These are phyloP conservation scores for grape (Vitis vinifera) DNA, from an alignment of 164 flowering plant species.

Conservation along the genomic window ASM3070453v1 NC_081811.1:23814501-23815000, in stretches of 20 bases:
- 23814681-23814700: not conserved
- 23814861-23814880: too few relatives aligned
- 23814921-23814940: too few relatives aligned
- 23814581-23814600: slow-evolving; percentile 52
- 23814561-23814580: not conserved
- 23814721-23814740: too few relatives aligned
- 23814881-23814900: too few relatives aligned
- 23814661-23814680: slow-evolving; percentile 7
- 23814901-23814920: too few relatives aligned
- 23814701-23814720: not conserved
- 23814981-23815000: too few relatives aligned
- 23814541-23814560: not conserved
- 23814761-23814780: not conserved
- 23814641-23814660: slow-evolving; percentile 88
- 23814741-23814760: not conserved
- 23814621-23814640: slow-evolving; percentile 89
- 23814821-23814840: too few relatives aligned
- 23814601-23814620: slow-evolving; percentile 88
- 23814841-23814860: too few relatives aligned
- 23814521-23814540: not conserved
- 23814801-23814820: not conserved
- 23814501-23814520: not conserved
- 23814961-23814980: too few relatives aligned
- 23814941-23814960: too few relatives aligned
- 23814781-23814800: not conserved